A percentile compares a stretch with the other conserved stretches of the same genome.
Evolutionary conservation across 2,329 filamentous ascomycete species (phyloP).

Genomic region (Colletotrichum somersetense): DNA sequence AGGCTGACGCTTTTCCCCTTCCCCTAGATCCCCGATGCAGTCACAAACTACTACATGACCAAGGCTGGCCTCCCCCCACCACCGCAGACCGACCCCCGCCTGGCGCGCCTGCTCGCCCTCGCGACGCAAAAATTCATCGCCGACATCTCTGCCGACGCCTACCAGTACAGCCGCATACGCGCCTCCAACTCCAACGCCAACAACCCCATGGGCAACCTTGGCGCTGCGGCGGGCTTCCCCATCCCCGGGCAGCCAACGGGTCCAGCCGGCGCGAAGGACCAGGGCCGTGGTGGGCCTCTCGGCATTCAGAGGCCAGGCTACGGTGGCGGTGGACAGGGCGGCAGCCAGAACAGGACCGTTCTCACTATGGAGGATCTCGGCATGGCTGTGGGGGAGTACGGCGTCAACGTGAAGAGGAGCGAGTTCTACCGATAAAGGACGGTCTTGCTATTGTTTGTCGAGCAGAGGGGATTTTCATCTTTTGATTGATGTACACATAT

Average conservation of each 20-base stretch:
- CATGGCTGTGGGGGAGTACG: conserved; percentile 98
- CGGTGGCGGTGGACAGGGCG: conserved; percentile 89
- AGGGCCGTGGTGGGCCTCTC: conserved; percentile 70
- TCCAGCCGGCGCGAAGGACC: conserved; percentile 69
- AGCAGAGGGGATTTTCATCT: neutral
- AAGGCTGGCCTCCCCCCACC: conserved; percentile 94
- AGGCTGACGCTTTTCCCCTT: neutral
- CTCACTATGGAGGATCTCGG: conserved; percentile 98
- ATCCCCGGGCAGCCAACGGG: conserved; percentile 71
- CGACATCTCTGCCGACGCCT: conserved; percentile 96
- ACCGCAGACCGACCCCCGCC: conserved; percentile 88
- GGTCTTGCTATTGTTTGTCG: neutral
- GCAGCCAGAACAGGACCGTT: conserved; percentile 90
- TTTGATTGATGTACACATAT: conserved; percentile 25
- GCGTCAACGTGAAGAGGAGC: conserved; percentile 95
- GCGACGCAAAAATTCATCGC: conserved; percentile 99
- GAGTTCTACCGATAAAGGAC: conserved; percentile 86
- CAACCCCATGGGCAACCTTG: conserved; percentile 90
- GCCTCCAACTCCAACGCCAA: conserved; percentile 89
- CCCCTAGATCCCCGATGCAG: conserved; percentile 92
- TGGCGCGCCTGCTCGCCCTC: conserved; percentile 92
- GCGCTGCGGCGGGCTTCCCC: conserved; percentile 78
- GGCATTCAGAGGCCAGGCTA: conserved; percentile 84
- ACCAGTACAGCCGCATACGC: conserved; percentile 96
- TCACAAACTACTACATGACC: conserved; percentile 98